Base-by-base conservation (phyloP, 192 early-diverging fungal genomes). In the Phycomyces blakesleeanus region DNA sequence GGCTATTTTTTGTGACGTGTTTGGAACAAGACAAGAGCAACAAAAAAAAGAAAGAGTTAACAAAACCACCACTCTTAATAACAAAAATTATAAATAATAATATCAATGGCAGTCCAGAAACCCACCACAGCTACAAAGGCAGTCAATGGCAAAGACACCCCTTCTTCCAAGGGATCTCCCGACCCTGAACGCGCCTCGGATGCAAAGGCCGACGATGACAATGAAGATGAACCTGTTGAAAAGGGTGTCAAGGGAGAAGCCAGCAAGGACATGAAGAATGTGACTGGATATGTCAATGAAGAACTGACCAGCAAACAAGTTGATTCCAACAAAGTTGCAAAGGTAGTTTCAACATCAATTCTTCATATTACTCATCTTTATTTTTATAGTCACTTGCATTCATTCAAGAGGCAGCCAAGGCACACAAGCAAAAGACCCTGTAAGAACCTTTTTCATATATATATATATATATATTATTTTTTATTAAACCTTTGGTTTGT, bases 161-260 rank as follows among this genome's bases (percentile, higher is more conserved):
- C 44, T 47, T 6, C 14, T 10, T 14, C 44, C 44, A 47, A 47
- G 44, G 44, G 18, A 18, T 47, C 44, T 12, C 44, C 12, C 11
- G 44, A 47, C 15, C 44, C 44, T n/a, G 44, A 47, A 3, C 15
- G 15, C 11, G 18, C 12, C 44, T 3, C 44, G 12, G 44, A 14
- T 47, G 18, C 44, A 47, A 47, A 47, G 44, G 44, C 18, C 12
- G 61, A 63, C 3, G 61, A 53, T 27, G 51, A 63, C 15, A 50
- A 27, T 22, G 61, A 63, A 20, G 52, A 63, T 34, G 61, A 63
- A 21, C 61, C 51, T 16, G 61, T 63, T 14, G 61, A 63, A 54
- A 63, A 63, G 39, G 61, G 61, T 41, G 52, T 37, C 51, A 63
- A 63, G 29, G 61, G 61, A 16, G 61, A 63, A 41, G 61, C 61